phyloP scores from a whole-genome alignment of 2,329 filamentous ascomycete species.

The Ophiostoma quercus region DNA sequence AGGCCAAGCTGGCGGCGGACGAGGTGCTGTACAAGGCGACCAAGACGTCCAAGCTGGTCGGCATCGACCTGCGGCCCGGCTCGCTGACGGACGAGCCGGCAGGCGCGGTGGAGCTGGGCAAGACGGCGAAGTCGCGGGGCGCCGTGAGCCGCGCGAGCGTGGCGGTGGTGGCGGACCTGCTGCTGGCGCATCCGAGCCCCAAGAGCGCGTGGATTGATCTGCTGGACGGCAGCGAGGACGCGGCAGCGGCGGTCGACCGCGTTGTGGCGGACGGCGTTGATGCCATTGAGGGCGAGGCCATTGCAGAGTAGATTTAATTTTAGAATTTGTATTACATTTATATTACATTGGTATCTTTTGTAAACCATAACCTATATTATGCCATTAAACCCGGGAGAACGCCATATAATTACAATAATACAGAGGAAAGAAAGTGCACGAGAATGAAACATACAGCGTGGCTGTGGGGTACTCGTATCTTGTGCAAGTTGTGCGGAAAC shows the following conservation, averaged over 20 bases:
- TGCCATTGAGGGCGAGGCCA: constrained; percentile 47
- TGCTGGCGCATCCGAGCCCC: constrained; percentile 45
- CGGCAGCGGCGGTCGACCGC: constrained; percentile 44
- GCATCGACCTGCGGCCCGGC: constrained; percentile 51
- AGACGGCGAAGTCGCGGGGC: constrained; percentile 38
- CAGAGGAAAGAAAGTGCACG: background rate
- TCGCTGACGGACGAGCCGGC: constrained; percentile 45
- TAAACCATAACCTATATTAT: background rate
- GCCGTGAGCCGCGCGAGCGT: constrained; percentile 54
- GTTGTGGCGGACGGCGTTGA: constrained; percentile 48
- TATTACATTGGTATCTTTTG: background rate
- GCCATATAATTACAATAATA: background rate
- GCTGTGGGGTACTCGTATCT: background rate
- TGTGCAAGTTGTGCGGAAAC: background rate
- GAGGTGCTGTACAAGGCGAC: constrained; percentile 49
- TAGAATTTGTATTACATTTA: background rate
- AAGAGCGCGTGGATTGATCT: constrained; percentile 52
- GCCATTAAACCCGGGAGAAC: constrained; percentile 1
- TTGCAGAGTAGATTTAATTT: constrained; percentile 23
- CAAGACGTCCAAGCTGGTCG: constrained; percentile 39
- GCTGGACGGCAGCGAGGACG: constrained; percentile 48
- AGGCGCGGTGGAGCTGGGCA: constrained; percentile 45
- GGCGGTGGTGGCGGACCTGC: constrained; percentile 51
- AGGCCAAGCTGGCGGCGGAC: constrained; percentile 57
- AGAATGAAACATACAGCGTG: background rate